Percentiles rank a stretch among this genome's conserved stretches.
phyloP scores from a whole-genome alignment of 1,139 yeast species.

The Blastobotrys proliferans region DNA sequence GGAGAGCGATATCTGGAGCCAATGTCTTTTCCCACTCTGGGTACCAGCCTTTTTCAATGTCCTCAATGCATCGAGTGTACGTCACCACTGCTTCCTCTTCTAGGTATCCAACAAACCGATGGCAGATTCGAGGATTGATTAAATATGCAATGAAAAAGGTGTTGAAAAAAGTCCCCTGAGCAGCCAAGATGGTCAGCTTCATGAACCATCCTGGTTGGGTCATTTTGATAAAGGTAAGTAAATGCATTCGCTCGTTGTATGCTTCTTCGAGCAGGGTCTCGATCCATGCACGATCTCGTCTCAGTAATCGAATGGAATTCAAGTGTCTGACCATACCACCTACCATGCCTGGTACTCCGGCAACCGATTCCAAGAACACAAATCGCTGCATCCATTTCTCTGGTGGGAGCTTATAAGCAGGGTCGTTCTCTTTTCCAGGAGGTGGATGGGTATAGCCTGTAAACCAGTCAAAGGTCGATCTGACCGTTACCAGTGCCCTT shows the following conservation, averaged over 20 bases:
- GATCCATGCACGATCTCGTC: conserved; percentile 72
- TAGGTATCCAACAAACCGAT: conserved; percentile 71
- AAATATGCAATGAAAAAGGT: conserved; percentile 60
- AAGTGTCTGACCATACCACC: conserved; percentile 68
- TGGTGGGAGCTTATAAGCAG: conserved; percentile 55
- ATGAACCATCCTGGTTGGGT: conserved; percentile 64
- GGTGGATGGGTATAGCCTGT: conserved; percentile 64
- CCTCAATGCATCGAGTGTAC: conserved; percentile 58
- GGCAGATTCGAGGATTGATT: conserved; percentile 60
- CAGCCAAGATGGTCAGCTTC: conserved; percentile 51
- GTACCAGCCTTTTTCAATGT: conserved; percentile 49
- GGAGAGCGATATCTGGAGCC: conserved; percentile 49
- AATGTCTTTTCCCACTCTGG: conserved; percentile 43
- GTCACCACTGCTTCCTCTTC: conserved; percentile 79
- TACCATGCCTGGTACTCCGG: conserved; percentile 78
- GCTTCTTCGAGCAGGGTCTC: conserved; percentile 74
- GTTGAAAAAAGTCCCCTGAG: conserved; percentile 72
- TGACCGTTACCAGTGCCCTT: conserved; percentile 42
- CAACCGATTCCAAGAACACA: conserved; percentile 66
- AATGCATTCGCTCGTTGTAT: conserved; percentile 75
- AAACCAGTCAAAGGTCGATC: conserved; percentile 53
- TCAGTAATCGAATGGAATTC: conserved; percentile 55
- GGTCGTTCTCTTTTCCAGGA: conserved; percentile 40
- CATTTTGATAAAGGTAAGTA: conserved; percentile 62
- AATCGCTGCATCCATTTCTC: conserved; percentile 65